These are phyloP conservation scores for Neocucurbitaria cava DNA, from an alignment of 2,329 filamentous ascomycete genomes.

Conservation along the genomic window DNA sequence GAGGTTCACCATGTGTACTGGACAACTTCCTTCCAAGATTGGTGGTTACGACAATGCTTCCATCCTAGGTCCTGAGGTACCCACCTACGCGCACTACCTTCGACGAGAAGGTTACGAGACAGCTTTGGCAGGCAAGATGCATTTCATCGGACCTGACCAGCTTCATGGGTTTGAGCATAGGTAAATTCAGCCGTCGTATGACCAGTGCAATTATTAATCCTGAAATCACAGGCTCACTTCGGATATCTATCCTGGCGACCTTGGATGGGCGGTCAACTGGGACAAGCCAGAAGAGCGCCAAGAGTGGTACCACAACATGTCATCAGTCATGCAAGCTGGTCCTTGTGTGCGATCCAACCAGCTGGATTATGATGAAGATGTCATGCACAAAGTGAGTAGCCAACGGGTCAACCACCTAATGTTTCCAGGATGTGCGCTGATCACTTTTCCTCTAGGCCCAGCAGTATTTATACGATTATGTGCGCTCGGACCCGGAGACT, in stretches of 20 bases:
- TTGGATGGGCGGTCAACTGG: constrained; percentile 96
- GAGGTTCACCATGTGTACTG: constrained; percentile 93
- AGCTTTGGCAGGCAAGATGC: constrained; percentile 93
- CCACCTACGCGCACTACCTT: constrained; percentile 92
- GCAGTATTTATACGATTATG: constrained; percentile 90
- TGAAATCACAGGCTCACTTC: constrained; percentile 72
- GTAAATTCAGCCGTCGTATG: constrained; percentile 11
- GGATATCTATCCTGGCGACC: constrained; percentile 94
- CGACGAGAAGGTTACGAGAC: constrained; percentile 87
- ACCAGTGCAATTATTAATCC: constrained; percentile 2
- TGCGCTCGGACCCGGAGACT: constrained; percentile 75
- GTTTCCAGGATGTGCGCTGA: background rate
- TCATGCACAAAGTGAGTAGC: constrained; percentile 74
- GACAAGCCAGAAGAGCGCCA: constrained; percentile 83
- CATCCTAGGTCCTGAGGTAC: constrained; percentile 81
- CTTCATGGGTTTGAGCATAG: constrained; percentile 88
- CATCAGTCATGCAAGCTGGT: constrained; percentile 88
- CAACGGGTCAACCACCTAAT: background rate
- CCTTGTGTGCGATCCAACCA: constrained; percentile 91
- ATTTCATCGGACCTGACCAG: constrained; percentile 89
- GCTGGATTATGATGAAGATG: constrained; percentile 94
- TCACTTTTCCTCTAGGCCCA: constrained; percentile 59
- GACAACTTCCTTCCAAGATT: constrained; percentile 89
- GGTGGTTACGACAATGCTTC: constrained; percentile 91
- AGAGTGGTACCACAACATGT: constrained; percentile 95